Evolutionary conservation across 441 rosid genomes (phyloP), one percentile per base, ranked within the genome.

Genomic region (Jatropha multifida): DNA sequence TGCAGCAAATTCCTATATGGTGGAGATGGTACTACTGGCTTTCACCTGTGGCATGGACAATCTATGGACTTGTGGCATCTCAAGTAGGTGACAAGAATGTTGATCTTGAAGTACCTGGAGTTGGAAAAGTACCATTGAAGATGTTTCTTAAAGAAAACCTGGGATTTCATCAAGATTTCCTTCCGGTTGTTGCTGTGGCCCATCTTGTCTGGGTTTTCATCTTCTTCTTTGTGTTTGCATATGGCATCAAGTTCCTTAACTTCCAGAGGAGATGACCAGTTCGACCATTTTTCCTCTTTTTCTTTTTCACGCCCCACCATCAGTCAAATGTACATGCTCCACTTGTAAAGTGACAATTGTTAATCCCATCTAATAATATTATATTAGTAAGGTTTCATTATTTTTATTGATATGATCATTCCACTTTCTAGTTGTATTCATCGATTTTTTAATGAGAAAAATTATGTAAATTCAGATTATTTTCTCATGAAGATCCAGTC

Each of bases 11-110:
- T 27, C 99, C 99, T 0, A 68, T 84, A 51, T 94, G 98, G 97
- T 92, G 97, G 98, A 92, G 97, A 71, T 94, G 98, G 97, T 92
- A 92, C 71, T 94, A 94, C 73, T 92, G 96, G 97, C 86, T 81
- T 61, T 83, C 90, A 9, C 97, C 99, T 0, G 90, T 88, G 76
- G 85, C 97, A 3, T 94, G 99, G 97, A 91, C 98, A 75, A 68
- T 93, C 8, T 90, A 94, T 14, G 98, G 99, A 1, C 83, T 95
- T 32, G 85, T 95, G 66, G 82, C 92, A 27, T 86, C 92, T 80
- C 98, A 95, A 82, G 84, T 92, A 20, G 99, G 99, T 38, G 89
- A 92, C 80, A 83, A 18, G 3, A 74, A 78, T 7, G 13, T 76
- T 32, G 20, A 2, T 0, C 67, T 94, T 61, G 78, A 77, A 7